Evolutionary conservation across 2,329 filamentous ascomycete genomes (phyloP), one percentile per base, ranked within the genome.

Genomic region (Gremmenia infestans): DNA sequence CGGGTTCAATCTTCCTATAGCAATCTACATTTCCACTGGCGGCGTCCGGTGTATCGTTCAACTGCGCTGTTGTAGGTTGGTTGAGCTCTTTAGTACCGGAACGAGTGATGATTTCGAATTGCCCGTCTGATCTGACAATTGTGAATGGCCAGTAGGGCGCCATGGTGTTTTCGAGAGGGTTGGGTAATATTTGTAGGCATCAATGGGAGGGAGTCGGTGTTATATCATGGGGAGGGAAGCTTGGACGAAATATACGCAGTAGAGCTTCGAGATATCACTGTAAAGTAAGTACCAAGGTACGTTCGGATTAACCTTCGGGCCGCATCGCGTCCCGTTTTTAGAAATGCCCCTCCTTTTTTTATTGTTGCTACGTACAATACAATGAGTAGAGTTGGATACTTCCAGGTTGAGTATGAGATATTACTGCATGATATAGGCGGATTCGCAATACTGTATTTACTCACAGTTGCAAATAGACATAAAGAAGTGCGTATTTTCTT

Each of bases 11-110:
- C 59, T 75, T 70, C 55, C 77, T 75, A 69, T 82, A 83, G 69
- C 73, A 82, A 68, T 82, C 78, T 57, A 75, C 73, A 54, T 78
- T 72, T 42, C 80, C 80, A 63, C 81, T 75, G 25, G 72, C 72
- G 25, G 72, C 72, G 62, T 82, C 76, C 22, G 79, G 78, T 40
- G 70, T 76, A 56, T 73, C 72, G 65, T 81, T 74, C 54, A 81
- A 72, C 67, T 82, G 80, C 42, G 76, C 72, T 55, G 72, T 67
- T 3, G 74, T 77, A 6, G 80, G 80, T 36, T 75, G 73, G 61
- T 82, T 82, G 35, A 63, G 65, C 63, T 79, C 77, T 49, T 57
- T 61, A 4, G 50, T 48, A 43, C 63, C 64, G 42, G 54, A 52
- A 49, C 57, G 66, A 9, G 56, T 61, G 37, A 55, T 56, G 17